Evolutionary conservation across 371 early-diverging fungal species (phyloP), one percentile per base, ranked within the genome.

Genomic region (Quaeritorhiza haematococci): DNA sequence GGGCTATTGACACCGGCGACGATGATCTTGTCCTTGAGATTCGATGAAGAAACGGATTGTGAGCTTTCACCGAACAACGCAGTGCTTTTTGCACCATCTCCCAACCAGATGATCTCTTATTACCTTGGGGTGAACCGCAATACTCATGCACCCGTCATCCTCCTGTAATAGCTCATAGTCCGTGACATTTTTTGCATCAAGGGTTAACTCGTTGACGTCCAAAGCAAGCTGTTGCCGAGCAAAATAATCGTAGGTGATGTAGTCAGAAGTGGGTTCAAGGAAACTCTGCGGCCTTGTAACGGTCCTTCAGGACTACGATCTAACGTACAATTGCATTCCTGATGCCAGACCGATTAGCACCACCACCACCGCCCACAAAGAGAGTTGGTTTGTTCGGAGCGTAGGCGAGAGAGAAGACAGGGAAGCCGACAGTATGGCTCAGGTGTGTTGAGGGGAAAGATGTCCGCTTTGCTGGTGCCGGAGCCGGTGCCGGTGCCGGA

Each of bases 71-170:
- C 46, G 38, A 33, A 38, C 19, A 5, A 49, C 21, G 27, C 21
- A n/a, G 5, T 34, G 7, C 7, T 28, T 23, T 17, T 32, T 29
- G 3, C 21, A 56, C 35, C 27, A 49, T 8, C 44, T 38, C 13
- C 13, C 38, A 38, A 38, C 19, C 19, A 13, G 19, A 19, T 19
- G 19, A 38, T 38, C 19, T 19, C 13, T 13, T 19, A n/a, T n/a
- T 13, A 67, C 74, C 71, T 66, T 69, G 49, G 72, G 76, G 58
- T 71, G 71, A 2, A 73, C 59, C 8, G 66, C 65, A 8, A 76
- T 35, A 38, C 64, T 64, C 69, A 72, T 72, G 56, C 71, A 69
- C 8, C 70, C 68, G 56, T 76, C 76, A 34, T 73, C 76, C n/a
- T 64, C 49, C 38, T 62, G 58, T 21, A 54, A 33, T 34, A 75